Evolutionary conservation across 1,284 basidiomycete species (phyloP).

Genomic region (Malassezia nana): DNA sequence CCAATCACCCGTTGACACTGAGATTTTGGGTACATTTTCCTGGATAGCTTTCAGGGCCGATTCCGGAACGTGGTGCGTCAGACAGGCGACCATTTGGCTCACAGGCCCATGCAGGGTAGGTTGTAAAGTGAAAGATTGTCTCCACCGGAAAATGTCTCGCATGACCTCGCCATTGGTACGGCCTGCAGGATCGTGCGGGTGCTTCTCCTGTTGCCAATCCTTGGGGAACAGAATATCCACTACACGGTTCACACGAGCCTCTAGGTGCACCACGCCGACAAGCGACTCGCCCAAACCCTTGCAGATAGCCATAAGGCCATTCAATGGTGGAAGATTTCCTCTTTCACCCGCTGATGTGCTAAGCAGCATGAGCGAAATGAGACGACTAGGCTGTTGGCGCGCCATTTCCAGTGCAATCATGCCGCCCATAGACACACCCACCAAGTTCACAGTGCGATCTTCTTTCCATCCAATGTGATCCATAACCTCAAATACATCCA

Average conservation of each 20-base stretch:
- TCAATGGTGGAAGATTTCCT: slow-evolving; percentile 16
- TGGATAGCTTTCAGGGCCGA: slow-evolving; percentile 57
- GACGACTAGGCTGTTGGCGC: slow-evolving; percentile 17
- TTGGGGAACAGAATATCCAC: slow-evolving; percentile 58
- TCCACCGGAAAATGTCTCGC: slow-evolving; percentile 51
- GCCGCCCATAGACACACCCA: slow-evolving; percentile 71
- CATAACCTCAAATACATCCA: slow-evolving; percentile 62
- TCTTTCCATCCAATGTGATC: slow-evolving; percentile 62
- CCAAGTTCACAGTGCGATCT: slow-evolving; percentile 59
- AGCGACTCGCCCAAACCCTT: slow-evolving; percentile 9
- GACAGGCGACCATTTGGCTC: slow-evolving; percentile 64
- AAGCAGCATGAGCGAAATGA: slow-evolving; percentile 30
- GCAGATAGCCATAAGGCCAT: slow-evolving; percentile 48
- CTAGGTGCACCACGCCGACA: slow-evolving; percentile 50
- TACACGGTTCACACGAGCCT: slow-evolving; percentile 56
- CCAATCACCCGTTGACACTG: slow-evolving; percentile 63
- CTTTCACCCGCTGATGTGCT: slow-evolving; percentile 35
- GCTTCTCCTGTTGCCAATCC: slow-evolving; percentile 55
- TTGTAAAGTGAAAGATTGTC: slow-evolving; percentile 56
- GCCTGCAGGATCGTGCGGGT: slow-evolving; percentile 13
- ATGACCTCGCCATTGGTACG: slow-evolving; percentile 28
- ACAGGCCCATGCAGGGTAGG: slow-evolving; percentile 60
- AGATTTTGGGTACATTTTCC: slow-evolving; percentile 55
- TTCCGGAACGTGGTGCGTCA: slow-evolving; percentile 61
- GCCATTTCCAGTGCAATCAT: slow-evolving; percentile 60